These are phyloP conservation scores for Curvularia spicifera DNA, from an alignment of 2,329 filamentous ascomycete species.

Conservation along the genomic window DNA sequence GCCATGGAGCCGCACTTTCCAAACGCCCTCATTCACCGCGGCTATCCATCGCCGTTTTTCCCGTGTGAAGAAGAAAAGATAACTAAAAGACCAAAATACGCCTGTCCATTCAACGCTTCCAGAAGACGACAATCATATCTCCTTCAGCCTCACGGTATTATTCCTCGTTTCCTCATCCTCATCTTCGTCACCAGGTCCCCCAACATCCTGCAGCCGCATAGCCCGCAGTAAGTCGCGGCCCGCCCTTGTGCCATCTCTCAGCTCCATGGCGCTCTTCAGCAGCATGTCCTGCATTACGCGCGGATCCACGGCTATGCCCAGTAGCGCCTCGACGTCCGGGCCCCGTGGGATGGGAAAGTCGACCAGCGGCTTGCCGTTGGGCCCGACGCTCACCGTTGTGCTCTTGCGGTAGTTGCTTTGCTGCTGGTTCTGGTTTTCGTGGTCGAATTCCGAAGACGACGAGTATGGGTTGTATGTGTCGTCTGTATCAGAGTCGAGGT, in stretches of 20 bases:
- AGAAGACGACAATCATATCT: not conserved
- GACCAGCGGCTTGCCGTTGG: slow-evolving; percentile 42
- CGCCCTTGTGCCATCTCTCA: slow-evolving; percentile 41
- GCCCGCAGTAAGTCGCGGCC: slow-evolving; percentile 40
- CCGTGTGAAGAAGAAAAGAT: too few relatives aligned
- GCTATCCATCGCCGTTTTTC: too few relatives aligned
- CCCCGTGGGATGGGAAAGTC: slow-evolving; percentile 44
- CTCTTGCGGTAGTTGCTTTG: slow-evolving; percentile 19
- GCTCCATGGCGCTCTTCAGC: slow-evolving; percentile 39
- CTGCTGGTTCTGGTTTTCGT: slow-evolving; percentile 14
- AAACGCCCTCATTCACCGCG: too few relatives aligned
- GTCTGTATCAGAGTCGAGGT: slow-evolving; percentile 11
- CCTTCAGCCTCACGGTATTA: slow-evolving; percentile 18
- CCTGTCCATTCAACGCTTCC: not conserved
- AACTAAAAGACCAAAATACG: too few relatives aligned
- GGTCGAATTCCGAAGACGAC: slow-evolving; percentile 28
- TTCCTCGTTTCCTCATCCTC: slow-evolving; percentile 12
- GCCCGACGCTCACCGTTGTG: slow-evolving; percentile 36
- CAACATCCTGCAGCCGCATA: slow-evolving; percentile 40
- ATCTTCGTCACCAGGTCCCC: slow-evolving; percentile 16
- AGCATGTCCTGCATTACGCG: slow-evolving; percentile 34
- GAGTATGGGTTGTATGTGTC: slow-evolving; percentile 33
- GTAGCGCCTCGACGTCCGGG: slow-evolving; percentile 36
- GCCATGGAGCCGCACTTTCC: too few relatives aligned
- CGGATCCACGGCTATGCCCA: slow-evolving; percentile 29